Conservation (phyloP, 176 grass and related monocot genomes). For the Lolium rigidum region DNA sequence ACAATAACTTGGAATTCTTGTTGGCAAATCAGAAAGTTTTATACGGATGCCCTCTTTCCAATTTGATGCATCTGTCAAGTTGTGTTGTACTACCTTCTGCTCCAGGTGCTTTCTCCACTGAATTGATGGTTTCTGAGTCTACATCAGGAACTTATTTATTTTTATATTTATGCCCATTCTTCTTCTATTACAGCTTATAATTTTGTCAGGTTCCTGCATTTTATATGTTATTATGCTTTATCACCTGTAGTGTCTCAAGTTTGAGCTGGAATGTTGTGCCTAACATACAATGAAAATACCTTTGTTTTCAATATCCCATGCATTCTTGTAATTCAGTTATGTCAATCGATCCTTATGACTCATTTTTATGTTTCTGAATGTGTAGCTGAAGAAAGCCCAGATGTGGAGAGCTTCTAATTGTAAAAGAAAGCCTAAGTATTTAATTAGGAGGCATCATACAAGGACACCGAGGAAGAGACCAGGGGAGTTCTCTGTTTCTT, state of each 20-base stretch:
- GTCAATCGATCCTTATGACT: neutral
- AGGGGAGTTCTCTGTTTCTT: slow-evolving; percentile 45
- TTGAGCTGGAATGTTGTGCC: slow-evolving; percentile 5
- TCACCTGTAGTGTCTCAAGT: neutral
- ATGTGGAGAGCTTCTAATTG: slow-evolving; percentile 48
- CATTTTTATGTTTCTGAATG: slow-evolving; percentile 1
- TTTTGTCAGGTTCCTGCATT: neutral
- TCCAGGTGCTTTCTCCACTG: slow-evolving; percentile 3
- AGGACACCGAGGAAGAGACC: slow-evolving; percentile 44
- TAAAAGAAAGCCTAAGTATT: slow-evolving; percentile 40
- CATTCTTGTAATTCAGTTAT: neutral
- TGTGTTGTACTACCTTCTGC: neutral
- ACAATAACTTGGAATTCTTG: neutral
- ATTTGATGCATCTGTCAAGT: neutral
- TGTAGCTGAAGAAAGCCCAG: slow-evolving; percentile 52
- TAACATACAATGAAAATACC: neutral
- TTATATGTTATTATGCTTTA: neutral
- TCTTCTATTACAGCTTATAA: slow-evolving; percentile 15
- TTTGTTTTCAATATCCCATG: neutral
- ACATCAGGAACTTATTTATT: neutral
- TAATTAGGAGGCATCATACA: slow-evolving; percentile 47
- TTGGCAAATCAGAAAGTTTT: neutral
- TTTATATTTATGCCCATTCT: neutral
- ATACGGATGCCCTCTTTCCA: neutral
- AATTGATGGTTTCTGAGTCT: neutral